Evolutionary conservation across 495 filamentous ascomycete species (phyloP).

Genomic region (Lasiosphaeria hispida): DNA sequence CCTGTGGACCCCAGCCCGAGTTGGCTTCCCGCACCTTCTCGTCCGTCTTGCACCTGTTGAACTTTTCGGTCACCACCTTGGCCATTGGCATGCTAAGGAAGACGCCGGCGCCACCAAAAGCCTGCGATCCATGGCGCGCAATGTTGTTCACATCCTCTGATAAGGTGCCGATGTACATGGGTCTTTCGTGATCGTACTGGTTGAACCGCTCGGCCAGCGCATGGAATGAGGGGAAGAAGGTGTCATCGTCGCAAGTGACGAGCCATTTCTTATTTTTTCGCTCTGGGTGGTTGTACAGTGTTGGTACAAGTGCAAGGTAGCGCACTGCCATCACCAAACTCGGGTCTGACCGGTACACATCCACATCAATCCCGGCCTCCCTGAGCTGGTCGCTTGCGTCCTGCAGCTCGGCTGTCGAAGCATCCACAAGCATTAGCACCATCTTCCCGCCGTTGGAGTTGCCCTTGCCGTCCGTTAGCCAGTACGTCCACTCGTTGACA

Average conservation of each 20-base stretch:
- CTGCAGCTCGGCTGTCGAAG: slow-evolving; percentile 40
- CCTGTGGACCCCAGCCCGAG: slow-evolving; percentile 56
- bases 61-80: slow-evolving; percentile 56
- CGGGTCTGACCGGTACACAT: slow-evolving; percentile 59
- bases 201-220: slow-evolving; percentile 51
- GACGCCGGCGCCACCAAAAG: slow-evolving; percentile 70
- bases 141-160: slow-evolving; percentile 70
- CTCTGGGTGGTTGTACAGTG: slow-evolving; percentile 49
- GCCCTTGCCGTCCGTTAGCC: slow-evolving; percentile 49
- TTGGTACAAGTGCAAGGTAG: slow-evolving; percentile 54
- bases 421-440: slow-evolving; percentile 43
- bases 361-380: slow-evolving; percentile 60
- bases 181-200: slow-evolving; percentile 53
- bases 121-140: slow-evolving; percentile 64
- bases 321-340: slow-evolving; percentile 59
- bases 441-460: slow-evolving; percentile 50
- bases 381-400: slow-evolving; percentile 38
- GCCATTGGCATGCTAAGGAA: slow-evolving; percentile 66
- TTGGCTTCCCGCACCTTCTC: slow-evolving; percentile 50
- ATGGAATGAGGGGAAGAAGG: slow-evolving; percentile 67
- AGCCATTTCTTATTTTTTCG: slow-evolving; percentile 60
- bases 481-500: slow-evolving; percentile 48
- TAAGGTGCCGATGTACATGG: slow-evolving; percentile 65
- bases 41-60: slow-evolving; percentile 51
- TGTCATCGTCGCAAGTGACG: slow-evolving; percentile 71